These are phyloP conservation scores for Beauveria varroae DNA, from an alignment of 2,329 filamentous ascomycete species.

Conservation along the genomic window DNA sequence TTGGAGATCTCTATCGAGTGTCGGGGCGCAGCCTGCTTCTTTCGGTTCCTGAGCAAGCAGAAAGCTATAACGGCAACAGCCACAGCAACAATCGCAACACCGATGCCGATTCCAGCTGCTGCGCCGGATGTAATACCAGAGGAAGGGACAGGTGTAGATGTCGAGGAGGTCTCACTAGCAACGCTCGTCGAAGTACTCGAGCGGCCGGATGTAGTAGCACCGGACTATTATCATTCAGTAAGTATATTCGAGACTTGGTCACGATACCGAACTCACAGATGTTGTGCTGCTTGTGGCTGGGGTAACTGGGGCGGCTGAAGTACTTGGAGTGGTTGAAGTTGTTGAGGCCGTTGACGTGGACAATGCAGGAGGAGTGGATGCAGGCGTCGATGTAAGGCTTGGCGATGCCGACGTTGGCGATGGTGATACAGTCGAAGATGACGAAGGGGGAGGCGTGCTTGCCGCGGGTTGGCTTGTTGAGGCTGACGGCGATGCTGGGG, in stretches of 20 bases:
- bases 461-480: not conserved
- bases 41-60: slow-evolving; percentile 28
- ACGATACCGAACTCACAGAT: not conserved
- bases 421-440: not conserved
- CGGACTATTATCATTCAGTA: not conserved
- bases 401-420: slow-evolving; percentile 9
- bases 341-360: not conserved
- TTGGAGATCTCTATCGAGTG: slow-evolving; percentile 40
- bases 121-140: slow-evolving; percentile 34
- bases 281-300: not conserved
- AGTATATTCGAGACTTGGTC: not conserved
- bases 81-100: slow-evolving; percentile 34
- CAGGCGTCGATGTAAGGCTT: slow-evolving; percentile 1
- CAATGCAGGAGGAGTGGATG: slow-evolving; percentile 1
- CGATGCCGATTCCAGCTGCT: slow-evolving; percentile 43
- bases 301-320: not conserved
- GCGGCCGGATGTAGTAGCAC: not conserved
- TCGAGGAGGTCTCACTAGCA: slow-evolving; percentile 4
- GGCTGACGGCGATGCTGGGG: not conserved
- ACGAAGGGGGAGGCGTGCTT: not conserved
- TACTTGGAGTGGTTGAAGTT: not conserved
- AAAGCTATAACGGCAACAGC: slow-evolving; percentile 31
- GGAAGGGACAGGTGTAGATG: slow-evolving; percentile 9
- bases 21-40: slow-evolving; percentile 14
- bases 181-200: slow-evolving; percentile 3